Base-by-base conservation (phyloP, 176 grass and related monocot species). In the Zizania latifolia region DNA sequence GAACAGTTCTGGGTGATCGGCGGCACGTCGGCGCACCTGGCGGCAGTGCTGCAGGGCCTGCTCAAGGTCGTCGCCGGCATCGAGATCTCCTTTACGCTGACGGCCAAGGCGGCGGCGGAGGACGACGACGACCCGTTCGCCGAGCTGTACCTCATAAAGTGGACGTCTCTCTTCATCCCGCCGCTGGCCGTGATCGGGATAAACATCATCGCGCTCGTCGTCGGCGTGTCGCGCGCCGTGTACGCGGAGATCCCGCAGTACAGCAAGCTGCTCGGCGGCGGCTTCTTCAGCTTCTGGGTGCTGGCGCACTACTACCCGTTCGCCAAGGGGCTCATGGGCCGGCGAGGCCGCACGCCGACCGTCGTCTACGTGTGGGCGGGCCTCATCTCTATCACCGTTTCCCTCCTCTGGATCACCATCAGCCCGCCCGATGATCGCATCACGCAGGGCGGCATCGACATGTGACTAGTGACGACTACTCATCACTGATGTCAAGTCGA, bases 241-340 rank as follows among this genome's bases (percentile, higher is more conserved):
- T 94, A 94, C 65, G 89, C 88, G 1, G 88, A 94, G 86, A 94
- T 94, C 74, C 92, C 88, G 50, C 88, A 94, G 86, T 94, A 89
- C 88, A 88, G 88, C 82, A 89, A 91, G 65, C 82, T 94, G 67
- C 40, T 94, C 1, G 92, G 92, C 6, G 85, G 92, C 4, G 81
- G 89, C 0, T 94, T 94, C 88, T 94, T 94, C 82, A 94, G 92
- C 85, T 94, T 90, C 79, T 94, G 92, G 92, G 92, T 94, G 58
- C 85, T 91, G 10, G 85, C 85, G 9, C 92, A 94, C 68, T 88
- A 90, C 88, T 94, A 94, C 83, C 92, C 92, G 1, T 94, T 94
- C 76, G 85, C 85, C 35, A 94, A 94, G 85, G 92, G 92, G 6
- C 79, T 94, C 58, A 94, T 94, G 92, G 92, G 92, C 0, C 86